These are phyloP conservation scores for Sphaerulina musiva DNA, from an alignment of 2,329 filamentous ascomycete species.

Conservation along the genomic window DNA sequence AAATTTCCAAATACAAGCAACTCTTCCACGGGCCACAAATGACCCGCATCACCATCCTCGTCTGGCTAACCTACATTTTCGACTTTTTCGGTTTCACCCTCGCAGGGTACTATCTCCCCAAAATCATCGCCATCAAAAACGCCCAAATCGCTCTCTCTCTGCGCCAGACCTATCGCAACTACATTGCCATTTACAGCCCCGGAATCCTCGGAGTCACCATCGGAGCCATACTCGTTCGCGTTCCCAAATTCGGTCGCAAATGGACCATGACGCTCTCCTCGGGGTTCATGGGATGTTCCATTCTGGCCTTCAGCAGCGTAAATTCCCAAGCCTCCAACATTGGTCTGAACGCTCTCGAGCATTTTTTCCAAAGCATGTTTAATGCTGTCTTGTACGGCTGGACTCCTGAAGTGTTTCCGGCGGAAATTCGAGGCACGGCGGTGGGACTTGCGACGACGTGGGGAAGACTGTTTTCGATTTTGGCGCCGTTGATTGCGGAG, in stretches of 20 bases:
- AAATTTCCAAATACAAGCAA: slow-evolving; percentile 41
- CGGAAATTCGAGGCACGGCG: slow-evolving; percentile 42
- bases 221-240: slow-evolving; percentile 45
- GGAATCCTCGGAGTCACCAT: slow-evolving; percentile 48
- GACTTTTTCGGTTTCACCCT: slow-evolving; percentile 48
- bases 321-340: too few species aligned
- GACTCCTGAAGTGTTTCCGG: slow-evolving; percentile 49
- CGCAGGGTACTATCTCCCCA: slow-evolving; percentile 45
- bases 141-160: slow-evolving; percentile 41
- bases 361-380: slow-evolving; percentile 49
- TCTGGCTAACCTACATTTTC: slow-evolving; percentile 48
- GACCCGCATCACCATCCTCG: slow-evolving; percentile 42
- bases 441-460: slow-evolving; percentile 54
- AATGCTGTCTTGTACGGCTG: slow-evolving; percentile 49
- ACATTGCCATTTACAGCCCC: slow-evolving; percentile 50
- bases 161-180: slow-evolving; percentile 46
- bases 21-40: slow-evolving; percentile 41
- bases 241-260: slow-evolving; percentile 41
- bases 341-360: slow-evolving; percentile 50
- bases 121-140: slow-evolving; percentile 49
- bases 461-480: slow-evolving; percentile 53
- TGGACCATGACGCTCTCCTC: slow-evolving; percentile 42
- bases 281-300: slow-evolving; percentile 40
- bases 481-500: slow-evolving; percentile 52
- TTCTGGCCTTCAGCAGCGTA: slow-evolving; percentile 43